phyloP scores from a whole-genome alignment of 2,329 filamentous ascomycete genomes.

The Ceratocystiopsis sp. region DNA sequence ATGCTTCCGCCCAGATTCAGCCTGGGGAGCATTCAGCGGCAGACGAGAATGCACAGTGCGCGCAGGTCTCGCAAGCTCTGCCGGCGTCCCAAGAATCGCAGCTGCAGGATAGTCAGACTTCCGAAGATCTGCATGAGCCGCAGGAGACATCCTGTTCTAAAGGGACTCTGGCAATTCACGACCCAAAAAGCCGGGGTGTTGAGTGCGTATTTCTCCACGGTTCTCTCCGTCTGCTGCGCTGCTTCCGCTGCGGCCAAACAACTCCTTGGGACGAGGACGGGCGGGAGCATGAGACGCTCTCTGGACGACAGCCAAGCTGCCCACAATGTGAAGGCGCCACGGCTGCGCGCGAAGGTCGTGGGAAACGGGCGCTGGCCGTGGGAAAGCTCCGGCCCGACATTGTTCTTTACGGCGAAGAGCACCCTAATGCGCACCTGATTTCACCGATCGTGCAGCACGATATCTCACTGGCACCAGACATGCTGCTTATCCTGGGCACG shows the following conservation, averaged over 20 bases:
- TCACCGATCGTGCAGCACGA: slow-evolving; percentile 53
- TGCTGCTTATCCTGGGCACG: slow-evolving; percentile 54
- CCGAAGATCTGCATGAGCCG: too few relatives aligned
- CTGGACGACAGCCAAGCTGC: slow-evolving; percentile 49
- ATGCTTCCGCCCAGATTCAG: too few relatives aligned
- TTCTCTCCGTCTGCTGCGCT: slow-evolving; percentile 46
- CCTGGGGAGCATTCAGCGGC: too few relatives aligned
- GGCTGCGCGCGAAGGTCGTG: slow-evolving; percentile 42
- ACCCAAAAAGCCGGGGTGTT: slow-evolving; percentile 26
- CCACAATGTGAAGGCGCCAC: slow-evolving; percentile 47
- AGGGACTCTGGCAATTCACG: slow-evolving; percentile 2
- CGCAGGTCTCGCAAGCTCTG: too few relatives aligned
- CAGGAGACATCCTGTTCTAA: too few relatives aligned
- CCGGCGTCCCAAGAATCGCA: slow-evolving; percentile 1
- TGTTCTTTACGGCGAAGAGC: slow-evolving; percentile 58
- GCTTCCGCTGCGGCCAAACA: slow-evolving; percentile 41
- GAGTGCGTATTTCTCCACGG: slow-evolving; percentile 58
- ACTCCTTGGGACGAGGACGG: slow-evolving; percentile 42
- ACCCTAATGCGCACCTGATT: slow-evolving; percentile 51
- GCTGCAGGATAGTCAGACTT: too few relatives aligned
- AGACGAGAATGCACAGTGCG: too few relatives aligned
- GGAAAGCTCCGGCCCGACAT: slow-evolving; percentile 56
- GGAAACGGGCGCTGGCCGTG: slow-evolving; percentile 49
- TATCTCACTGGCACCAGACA: slow-evolving; percentile 43
- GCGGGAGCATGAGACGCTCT: slow-evolving; percentile 38